A percentile compares a stretch with the other conserved stretches of the same genome.
Conservation (phyloP, 495 filamentous ascomycete genomes). For the Wilcoxina mikolae region DNA sequence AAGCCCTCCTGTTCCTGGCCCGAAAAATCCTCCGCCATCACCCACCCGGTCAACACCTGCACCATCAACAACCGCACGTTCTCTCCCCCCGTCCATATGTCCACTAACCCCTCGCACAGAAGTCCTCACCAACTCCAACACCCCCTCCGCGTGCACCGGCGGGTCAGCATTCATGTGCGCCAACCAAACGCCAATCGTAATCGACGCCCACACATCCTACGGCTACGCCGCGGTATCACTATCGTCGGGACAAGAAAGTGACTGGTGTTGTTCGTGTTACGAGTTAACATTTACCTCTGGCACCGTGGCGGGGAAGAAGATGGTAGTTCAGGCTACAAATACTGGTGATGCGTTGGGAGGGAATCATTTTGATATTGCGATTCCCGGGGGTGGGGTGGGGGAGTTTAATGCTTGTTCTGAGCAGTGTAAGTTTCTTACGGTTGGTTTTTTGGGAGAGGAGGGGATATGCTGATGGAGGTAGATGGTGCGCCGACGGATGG, state of each 20-base stretch:
- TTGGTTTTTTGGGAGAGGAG: neutral
- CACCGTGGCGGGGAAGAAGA: constrained; percentile 42
- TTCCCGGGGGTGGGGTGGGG: constrained; percentile 54
- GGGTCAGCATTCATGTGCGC: constrained; percentile 49
- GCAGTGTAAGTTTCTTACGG: constrained; percentile 45
- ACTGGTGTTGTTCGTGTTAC: constrained; percentile 57
- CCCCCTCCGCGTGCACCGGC: constrained; percentile 37
- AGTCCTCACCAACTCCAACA: constrained; percentile 27
- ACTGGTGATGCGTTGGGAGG: constrained; percentile 44
- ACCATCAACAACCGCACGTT: constrained; percentile 36
- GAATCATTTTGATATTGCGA: constrained; percentile 50
- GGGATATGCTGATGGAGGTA: neutral
- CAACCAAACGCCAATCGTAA: constrained; percentile 48
- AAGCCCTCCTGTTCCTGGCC: constrained; percentile 52
- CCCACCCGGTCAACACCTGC: constrained; percentile 41
- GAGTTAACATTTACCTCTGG: constrained; percentile 50
- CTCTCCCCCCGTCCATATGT: constrained; percentile 22
- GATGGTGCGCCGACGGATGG: constrained; percentile 33
- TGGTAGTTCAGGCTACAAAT: constrained; percentile 56
- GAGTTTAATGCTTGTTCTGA: constrained; percentile 48
- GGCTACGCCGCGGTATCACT: constrained; percentile 50
- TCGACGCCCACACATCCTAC: constrained; percentile 42
- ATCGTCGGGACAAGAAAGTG: constrained; percentile 36
- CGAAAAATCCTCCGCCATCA: constrained; percentile 39
- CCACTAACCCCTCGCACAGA: constrained; percentile 14